Evolutionary conservation across 768 basidiomycete species (phyloP).

Genomic region (Gelatoporia subvermispora): DNA sequence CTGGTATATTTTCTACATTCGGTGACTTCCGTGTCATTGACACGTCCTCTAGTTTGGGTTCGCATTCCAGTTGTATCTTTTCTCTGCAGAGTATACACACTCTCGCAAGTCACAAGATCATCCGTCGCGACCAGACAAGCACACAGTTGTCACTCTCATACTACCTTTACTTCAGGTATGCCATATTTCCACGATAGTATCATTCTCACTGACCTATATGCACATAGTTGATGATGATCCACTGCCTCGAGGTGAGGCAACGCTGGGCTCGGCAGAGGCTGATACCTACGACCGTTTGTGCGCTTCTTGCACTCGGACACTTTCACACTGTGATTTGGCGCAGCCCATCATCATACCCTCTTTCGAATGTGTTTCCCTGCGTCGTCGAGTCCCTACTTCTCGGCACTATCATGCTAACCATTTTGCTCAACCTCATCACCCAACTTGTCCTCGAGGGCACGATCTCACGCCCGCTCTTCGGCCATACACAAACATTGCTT

Average conservation of each 20-base stretch:
- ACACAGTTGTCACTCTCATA: conserved; percentile 66
- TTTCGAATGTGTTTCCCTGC: conserved; percentile 72
- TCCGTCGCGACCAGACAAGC: conserved; percentile 65
- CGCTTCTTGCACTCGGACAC: conserved; percentile 55
- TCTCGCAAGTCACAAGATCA: conserved; percentile 33
- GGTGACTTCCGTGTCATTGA: background rate
- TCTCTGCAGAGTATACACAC: conserved; percentile 63
- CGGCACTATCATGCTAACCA: conserved; percentile 50
- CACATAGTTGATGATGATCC: conserved; percentile 54
- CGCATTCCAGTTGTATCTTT: conserved; percentile 70
- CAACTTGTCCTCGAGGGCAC: conserved; percentile 62
- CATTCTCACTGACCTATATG: background rate
- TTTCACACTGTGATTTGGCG: conserved; percentile 60
- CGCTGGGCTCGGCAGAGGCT: conserved; percentile 64
- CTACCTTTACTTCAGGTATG: conserved; percentile 69
- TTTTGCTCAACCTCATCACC: conserved; percentile 55
- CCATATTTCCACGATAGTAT: background rate
- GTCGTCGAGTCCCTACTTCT: conserved; percentile 64
- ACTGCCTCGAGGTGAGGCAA: conserved; percentile 60
- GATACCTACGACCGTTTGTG: conserved; percentile 60
- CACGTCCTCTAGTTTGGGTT: conserved; percentile 55
- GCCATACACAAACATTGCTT: conserved; percentile 34
- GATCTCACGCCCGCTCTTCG: conserved; percentile 57
- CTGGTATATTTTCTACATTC: conserved; percentile 41
- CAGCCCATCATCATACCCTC: conserved; percentile 49